A percentile compares a stretch with the other conserved stretches of the same genome.
Conservation (phyloP, 2,329 filamentous ascomycete species). For the Pseudogymnoascus sp. region DNA sequence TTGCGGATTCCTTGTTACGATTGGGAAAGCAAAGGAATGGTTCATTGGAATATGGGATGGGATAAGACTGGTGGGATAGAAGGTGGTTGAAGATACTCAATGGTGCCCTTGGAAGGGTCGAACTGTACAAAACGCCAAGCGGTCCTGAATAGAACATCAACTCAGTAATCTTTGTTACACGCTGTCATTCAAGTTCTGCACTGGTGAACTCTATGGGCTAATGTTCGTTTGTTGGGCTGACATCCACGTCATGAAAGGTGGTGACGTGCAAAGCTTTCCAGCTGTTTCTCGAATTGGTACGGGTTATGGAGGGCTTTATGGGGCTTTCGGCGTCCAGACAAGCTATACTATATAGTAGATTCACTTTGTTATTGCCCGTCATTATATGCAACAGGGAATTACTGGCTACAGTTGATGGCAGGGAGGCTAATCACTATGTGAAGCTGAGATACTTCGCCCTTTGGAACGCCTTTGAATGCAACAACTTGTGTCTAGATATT, state of each 20-base stretch:
- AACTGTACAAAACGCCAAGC: slow-evolving; percentile 8
- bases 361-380: not conserved
- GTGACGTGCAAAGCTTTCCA: not conserved
- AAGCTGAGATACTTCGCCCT: not conserved
- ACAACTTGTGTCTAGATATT: not conserved
- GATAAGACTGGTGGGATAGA: not conserved
- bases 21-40: not conserved
- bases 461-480: not conserved
- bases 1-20: slow-evolving; percentile 4
- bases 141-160: slow-evolving; percentile 6
- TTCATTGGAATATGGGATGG: not conserved
- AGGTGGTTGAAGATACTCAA: slow-evolving; percentile 4
- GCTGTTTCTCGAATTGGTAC: not conserved
- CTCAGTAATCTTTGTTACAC: slow-evolving; percentile 1
- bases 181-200: not conserved
- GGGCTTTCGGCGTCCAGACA: not conserved
- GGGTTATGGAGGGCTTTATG: not conserved
- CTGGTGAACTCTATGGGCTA: not conserved
- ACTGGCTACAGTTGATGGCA: not conserved
- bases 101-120: not conserved
- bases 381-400: not conserved
- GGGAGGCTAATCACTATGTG: not conserved
- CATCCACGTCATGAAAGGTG: not conserved
- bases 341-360: not conserved
- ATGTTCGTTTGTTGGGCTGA: not conserved